Conservation (phyloP, 129 eudicot species). For the Helichrysum umbraculigerum region DNA sequence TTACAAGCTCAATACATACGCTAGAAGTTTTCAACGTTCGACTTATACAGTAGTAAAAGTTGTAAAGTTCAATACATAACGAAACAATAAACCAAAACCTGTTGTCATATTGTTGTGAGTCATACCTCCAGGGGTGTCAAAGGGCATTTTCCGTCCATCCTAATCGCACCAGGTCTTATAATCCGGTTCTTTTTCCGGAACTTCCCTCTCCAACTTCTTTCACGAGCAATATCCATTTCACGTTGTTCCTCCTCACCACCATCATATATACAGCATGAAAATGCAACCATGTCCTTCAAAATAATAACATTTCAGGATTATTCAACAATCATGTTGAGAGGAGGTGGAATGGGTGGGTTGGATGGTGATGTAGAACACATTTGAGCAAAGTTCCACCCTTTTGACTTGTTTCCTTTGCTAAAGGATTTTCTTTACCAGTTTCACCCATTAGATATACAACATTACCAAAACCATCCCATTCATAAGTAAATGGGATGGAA, state of each 20-base stretch:
- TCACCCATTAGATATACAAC: neutral
- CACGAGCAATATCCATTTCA: constrained; percentile 97
- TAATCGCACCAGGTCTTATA: constrained; percentile 91
- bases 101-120: neutral
- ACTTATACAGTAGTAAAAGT: no score
- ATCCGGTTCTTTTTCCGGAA: constrained; percentile 83
- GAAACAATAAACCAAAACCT: neutral
- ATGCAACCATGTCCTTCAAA: constrained; percentile 97
- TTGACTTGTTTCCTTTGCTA: no score
- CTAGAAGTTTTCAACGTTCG: no score
- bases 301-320: constrained; percentile 1
- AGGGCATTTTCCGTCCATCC: constrained; percentile 97
- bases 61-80: no score
- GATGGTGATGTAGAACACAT: no score
- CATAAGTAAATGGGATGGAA: no score
- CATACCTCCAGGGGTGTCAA: constrained; percentile 92
- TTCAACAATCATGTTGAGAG: no score
- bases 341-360: no score
- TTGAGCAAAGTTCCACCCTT: no score
- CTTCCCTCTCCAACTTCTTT: constrained; percentile 99
- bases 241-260: constrained; percentile 98
- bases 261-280: constrained; percentile 95
- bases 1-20: no score
- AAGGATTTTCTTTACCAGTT: neutral
- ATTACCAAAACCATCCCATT: neutral